Conservation (phyloP, 345 rosid genomes). For the Syzygium oleosum region DNA sequence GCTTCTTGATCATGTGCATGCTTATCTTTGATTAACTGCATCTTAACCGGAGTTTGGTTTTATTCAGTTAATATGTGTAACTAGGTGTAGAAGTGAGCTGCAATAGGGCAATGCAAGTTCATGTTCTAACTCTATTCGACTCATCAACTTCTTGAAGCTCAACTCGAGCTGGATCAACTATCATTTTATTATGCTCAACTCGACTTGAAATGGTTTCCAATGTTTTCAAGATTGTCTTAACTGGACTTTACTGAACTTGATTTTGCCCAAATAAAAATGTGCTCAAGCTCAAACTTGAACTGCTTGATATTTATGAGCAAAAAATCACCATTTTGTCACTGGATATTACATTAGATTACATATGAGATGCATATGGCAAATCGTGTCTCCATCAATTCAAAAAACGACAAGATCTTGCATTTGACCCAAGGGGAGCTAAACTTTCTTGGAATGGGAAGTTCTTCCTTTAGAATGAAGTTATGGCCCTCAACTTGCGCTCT, state of each 20-base stretch:
- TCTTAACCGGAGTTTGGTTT: neutral
- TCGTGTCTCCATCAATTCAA: neutral
- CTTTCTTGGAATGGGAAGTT: neutral
- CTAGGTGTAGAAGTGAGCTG: neutral
- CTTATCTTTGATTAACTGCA: neutral
- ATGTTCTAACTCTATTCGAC: neutral
- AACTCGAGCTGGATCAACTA: neutral
- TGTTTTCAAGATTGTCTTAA: neutral
- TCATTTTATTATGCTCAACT: neutral
- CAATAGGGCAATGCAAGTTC: neutral
- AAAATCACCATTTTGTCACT: neutral
- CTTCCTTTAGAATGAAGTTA: neutral
- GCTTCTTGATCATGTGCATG: neutral
- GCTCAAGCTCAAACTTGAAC: neutral
- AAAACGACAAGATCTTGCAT: neutral
- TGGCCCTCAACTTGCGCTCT: neutral
- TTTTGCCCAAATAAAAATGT: neutral
- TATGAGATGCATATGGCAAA: neutral
- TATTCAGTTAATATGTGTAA: neutral
- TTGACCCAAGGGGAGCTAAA: neutral
- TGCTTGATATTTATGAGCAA: neutral
- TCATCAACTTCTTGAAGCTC: neutral
- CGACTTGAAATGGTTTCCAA: neutral
- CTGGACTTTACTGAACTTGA: neutral
- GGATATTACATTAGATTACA: neutral